A percentile compares a stretch with the other conserved stretches of the same genome.
Conservation (phyloP, 345 rosid species). For the Clarkia xantiana region DNA sequence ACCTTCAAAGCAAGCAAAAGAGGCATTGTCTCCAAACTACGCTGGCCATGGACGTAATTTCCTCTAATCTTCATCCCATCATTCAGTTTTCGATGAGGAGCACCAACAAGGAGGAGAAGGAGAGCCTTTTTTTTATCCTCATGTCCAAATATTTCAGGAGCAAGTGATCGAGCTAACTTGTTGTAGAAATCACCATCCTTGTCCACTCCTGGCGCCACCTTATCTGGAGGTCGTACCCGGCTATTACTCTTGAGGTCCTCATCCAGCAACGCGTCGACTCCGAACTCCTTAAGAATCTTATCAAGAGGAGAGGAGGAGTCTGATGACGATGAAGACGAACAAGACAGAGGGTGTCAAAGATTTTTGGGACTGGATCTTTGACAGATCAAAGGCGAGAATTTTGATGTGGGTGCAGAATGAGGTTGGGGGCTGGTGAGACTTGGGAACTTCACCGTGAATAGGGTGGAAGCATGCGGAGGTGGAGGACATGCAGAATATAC, state of each 20-base stretch:
- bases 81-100: conserved; percentile 86
- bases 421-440: conserved; percentile 86
- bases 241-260: too few relatives aligned
- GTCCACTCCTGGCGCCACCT: conserved; percentile 65
- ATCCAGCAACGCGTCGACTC: too few relatives aligned
- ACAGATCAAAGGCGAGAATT: conserved; percentile 81
- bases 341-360: conserved; percentile 21
- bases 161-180: conserved; percentile 77
- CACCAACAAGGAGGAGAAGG: conserved; percentile 91
- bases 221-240: too few relatives aligned
- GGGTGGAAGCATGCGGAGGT: conserved; percentile 40
- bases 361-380: conserved; percentile 41
- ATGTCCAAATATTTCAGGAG: conserved; percentile 98
- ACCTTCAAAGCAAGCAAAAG: too few relatives aligned
- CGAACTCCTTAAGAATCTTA: too few relatives aligned
- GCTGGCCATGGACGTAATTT: too few relatives aligned
- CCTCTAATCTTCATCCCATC: conserved; percentile 99
- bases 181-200: conserved; percentile 96
- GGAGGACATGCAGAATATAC: too few relatives aligned
- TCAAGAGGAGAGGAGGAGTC: too few relatives aligned
- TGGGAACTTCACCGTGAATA: conserved; percentile 56
- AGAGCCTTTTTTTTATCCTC: conserved; percentile 93
- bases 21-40: too few relatives aligned
- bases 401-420: conserved; percentile 50
- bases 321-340: conserved; percentile 7